Conservation (phyloP, 202 grass and related monocot genomes). For the Schoenoplectus tabernaemontani region DNA sequence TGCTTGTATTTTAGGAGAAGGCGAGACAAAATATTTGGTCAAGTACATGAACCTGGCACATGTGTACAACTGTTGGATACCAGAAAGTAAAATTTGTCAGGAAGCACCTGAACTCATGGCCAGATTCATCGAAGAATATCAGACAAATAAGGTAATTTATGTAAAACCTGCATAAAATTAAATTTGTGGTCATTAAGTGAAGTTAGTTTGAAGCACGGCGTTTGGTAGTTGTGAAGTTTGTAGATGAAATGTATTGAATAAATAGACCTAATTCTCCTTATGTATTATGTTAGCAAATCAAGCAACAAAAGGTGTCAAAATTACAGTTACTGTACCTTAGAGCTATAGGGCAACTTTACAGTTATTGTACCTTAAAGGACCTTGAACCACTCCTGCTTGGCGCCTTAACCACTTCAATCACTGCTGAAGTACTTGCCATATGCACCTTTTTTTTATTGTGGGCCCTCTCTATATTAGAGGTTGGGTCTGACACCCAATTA, state of each 20-base stretch:
- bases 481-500: too few relatives aligned
- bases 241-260: neutral
- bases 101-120: constrained; percentile 32
- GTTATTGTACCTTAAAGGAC: too few relatives aligned
- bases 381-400: too few relatives aligned
- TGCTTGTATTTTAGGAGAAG: constrained; percentile 26
- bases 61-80: constrained; percentile 54
- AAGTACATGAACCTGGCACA: constrained; percentile 56
- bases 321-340: too few relatives aligned
- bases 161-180: neutral
- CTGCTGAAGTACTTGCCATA: too few relatives aligned
- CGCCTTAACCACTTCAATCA: too few relatives aligned
- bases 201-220: neutral
- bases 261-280: neutral
- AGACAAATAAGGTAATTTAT: constrained; percentile 34
- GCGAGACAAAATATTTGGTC: constrained; percentile 37
- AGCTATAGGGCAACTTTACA: too few relatives aligned
- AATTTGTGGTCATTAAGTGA: neutral
- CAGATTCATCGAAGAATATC: constrained; percentile 29
- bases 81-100: constrained; percentile 31
- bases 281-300: too few relatives aligned
- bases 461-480: too few relatives aligned
- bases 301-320: too few relatives aligned
- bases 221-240: neutral
- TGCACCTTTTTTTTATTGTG: too few relatives aligned